phyloP scores from a whole-genome alignment of 495 filamentous ascomycete species.

The Echria macrotheca region DNA sequence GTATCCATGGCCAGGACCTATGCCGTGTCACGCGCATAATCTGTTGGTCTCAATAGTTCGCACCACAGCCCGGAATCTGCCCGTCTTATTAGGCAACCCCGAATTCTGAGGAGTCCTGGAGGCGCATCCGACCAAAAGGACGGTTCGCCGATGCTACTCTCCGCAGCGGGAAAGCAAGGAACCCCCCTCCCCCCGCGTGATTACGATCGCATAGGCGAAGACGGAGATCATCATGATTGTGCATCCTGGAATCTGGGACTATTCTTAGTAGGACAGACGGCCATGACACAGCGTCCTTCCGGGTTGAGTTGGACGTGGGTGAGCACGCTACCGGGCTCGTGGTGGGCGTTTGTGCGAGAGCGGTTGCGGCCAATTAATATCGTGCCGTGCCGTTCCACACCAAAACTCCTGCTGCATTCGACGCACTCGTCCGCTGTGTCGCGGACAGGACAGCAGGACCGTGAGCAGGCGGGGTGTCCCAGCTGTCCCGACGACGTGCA shows the following conservation, averaged over 20 bases:
- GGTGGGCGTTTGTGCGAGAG: constrained; percentile 1
- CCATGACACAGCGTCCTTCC: constrained; percentile 4
- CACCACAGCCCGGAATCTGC: too few species aligned
- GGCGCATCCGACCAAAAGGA: too few species aligned
- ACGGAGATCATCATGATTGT: neutral
- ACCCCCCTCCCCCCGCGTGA: too few species aligned
- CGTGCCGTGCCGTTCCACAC: constrained; percentile 17
- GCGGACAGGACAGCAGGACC: too few species aligned
- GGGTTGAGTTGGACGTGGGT: constrained; percentile 5
- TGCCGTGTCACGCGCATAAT: too few species aligned
- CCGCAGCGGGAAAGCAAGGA: neutral
- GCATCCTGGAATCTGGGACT: neutral
- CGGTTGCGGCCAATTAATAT: constrained; percentile 19
- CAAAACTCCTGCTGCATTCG: neutral
- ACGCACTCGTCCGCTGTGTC: neutral
- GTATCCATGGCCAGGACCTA: too few species aligned
- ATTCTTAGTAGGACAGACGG: constrained; percentile 10
- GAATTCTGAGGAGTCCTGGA: too few species aligned
- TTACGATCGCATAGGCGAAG: neutral
- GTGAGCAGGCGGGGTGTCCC: neutral
- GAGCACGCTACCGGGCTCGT: neutral
- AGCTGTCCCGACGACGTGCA: constrained; percentile 2
- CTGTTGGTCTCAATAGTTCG: too few species aligned
- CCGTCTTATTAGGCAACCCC: too few species aligned
- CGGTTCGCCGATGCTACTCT: constrained; percentile 3